These are phyloP conservation scores for Zea mays DNA, from an alignment of 176 grass and related monocot genomes.

Conservation along the genomic window DNA sequence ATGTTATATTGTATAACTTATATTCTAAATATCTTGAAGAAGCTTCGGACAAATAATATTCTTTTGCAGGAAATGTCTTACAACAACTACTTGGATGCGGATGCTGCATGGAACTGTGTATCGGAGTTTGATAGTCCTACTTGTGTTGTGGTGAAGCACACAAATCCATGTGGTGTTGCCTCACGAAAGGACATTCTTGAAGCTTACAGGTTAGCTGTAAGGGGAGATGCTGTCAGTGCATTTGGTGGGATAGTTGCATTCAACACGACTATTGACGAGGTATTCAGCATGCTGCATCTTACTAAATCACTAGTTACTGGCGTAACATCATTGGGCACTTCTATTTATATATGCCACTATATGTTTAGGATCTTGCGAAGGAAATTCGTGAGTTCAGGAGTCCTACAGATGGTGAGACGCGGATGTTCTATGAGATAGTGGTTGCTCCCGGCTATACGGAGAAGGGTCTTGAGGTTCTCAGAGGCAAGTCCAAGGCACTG, in stretches of 20 bases:
- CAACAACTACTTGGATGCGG: constrained; percentile 94
- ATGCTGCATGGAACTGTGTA: constrained; percentile 94
- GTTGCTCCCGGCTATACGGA: constrained; percentile 81
- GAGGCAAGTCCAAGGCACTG: constrained; percentile 77
- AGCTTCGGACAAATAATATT: background rate
- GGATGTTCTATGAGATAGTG: constrained; percentile 97
- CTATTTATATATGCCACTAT: background rate
- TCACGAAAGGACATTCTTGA: constrained; percentile 70
- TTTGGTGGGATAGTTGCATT: constrained; percentile 97
- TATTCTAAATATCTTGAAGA: constrained; percentile 3
- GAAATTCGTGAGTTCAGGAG: constrained; percentile 90
- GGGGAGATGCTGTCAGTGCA: constrained; percentile 75
- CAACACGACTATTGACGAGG: constrained; percentile 76
- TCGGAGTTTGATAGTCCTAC: constrained; percentile 78
- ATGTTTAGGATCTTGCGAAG: constrained; percentile 73
- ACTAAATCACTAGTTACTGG: background rate
- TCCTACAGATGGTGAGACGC: constrained; percentile 61
- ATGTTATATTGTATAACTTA: background rate
- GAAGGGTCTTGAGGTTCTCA: constrained; percentile 69
- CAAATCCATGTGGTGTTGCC: constrained; percentile 88
- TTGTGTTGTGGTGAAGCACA: constrained; percentile 92
- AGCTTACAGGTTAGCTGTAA: constrained; percentile 84
- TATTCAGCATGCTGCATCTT: constrained; percentile 2
- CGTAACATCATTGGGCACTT: background rate
- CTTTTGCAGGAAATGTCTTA: constrained; percentile 86